Evolutionary conservation across 129 eudicot genomes (phyloP), one percentile per base, ranked within the genome.

Genomic region (Centaurea solstitialis): DNA sequence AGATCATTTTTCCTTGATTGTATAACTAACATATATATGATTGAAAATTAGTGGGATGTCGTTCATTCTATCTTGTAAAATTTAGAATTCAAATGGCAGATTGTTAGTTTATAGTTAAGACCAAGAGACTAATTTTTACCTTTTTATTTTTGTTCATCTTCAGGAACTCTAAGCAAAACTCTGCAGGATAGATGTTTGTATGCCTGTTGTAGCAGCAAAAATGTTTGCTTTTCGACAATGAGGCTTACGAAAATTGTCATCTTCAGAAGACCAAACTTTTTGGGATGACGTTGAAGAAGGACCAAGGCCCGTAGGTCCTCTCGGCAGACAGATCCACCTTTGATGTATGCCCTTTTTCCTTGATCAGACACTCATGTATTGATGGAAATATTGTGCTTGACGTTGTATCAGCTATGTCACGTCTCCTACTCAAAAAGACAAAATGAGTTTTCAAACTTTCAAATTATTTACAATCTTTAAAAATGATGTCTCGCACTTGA

Each of bases 251-350:
- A 95, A 79, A 95, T 98, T 12, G 98, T 95, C 77, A 93, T 95
- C 79, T 82, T 95, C 98, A 40, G 94, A 91, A 86, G 99, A 95
- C 80, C 99, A 93, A 77, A 87, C 88, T 11, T 95, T 95, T 91
- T 95, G 99, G 99, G 99, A 95, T 61, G 99, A 91, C 77, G 93
- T 95, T 76, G 97, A 93, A 87, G 98, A 95, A 80, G 99, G 98
- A 73, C 98, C 99, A 50, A 83, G 79, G 81, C 97, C 99, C 68
- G 85, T 95, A 81, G 99, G 99, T 69, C 86, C 92, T 43, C 92
- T 85, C 40, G 98, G 98, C 50, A 97, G 93, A 85, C 99, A 91
- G 81, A 26, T 26, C 30, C 30, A 26, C 30, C 30, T 26, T 26
- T 26, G 2, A 26, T 26, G 30, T 26, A 26, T 26, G 30, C 30